Percentiles rank a stretch among this genome's conserved stretches.
Evolutionary conservation across 1,139 yeast genomes (phyloP).

Genomic region (Blastobotrys petasosporus): DNA sequence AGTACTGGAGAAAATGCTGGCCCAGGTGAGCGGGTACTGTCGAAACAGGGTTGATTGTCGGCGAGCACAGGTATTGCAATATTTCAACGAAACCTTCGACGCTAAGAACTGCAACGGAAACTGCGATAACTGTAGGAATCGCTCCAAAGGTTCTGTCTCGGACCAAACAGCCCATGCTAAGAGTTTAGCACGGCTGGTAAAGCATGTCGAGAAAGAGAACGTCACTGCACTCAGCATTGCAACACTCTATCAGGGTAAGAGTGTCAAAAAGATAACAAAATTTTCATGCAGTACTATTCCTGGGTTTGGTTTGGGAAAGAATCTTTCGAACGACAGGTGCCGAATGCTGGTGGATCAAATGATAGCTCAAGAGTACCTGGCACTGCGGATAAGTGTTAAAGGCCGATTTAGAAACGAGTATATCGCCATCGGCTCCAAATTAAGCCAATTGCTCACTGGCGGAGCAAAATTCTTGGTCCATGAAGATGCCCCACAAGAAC

Average conservation of each 20-base stretch:
- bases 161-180: conserved; percentile 69
- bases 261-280: conserved; percentile 49
- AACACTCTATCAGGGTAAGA: conserved; percentile 77
- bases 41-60: conserved; percentile 89
- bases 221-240: conserved; percentile 79
- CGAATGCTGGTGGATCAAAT: conserved; percentile 26
- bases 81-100: conserved; percentile 79
- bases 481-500: not conserved
- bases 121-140: conserved; percentile 79
- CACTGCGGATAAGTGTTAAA: conserved; percentile 60
- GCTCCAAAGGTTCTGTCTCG: conserved; percentile 41
- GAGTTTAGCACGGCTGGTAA: conserved; percentile 54
- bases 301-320: conserved; percentile 31
- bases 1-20: conserved; percentile 67
- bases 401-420: conserved; percentile 12
- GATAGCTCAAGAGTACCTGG: conserved; percentile 59
- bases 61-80: conserved; percentile 78
- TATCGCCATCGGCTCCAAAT: not conserved
- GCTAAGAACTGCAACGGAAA: conserved; percentile 57
- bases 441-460: not conserved
- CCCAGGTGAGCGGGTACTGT: conserved; percentile 86
- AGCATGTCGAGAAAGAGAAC: conserved; percentile 48
- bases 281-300: too few species aligned
- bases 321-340: conserved; percentile 48
- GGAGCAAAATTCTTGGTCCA: not conserved